Percentiles rank a stretch among this genome's conserved stretches.
Evolutionary conservation across 2,329 filamentous ascomycete genomes (phyloP).

Genomic region (Ceratocystis huliohia): DNA sequence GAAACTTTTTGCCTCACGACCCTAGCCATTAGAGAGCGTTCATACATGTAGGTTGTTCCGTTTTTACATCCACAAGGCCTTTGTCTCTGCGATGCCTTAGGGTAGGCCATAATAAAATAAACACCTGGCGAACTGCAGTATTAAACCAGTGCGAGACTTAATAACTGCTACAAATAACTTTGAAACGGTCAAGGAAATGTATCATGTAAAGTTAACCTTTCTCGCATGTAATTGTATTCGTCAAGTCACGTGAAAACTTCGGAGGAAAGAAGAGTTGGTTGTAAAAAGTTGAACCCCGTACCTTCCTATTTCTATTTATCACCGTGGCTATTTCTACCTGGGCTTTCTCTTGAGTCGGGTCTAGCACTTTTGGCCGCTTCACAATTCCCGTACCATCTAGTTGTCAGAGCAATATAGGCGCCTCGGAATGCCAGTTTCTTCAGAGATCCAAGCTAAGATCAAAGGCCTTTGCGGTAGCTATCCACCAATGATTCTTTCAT

Average conservation of each 20-base stretch:
- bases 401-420: not conserved
- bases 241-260: not conserved
- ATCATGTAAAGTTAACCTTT: not conserved
- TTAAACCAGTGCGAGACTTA: not conserved
- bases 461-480: conserved; percentile 3
- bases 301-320: not conserved
- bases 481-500: not conserved
- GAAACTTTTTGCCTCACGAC: conserved; percentile 88
- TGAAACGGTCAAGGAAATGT: not conserved
- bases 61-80: conserved; percentile 1
- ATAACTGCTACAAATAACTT: not conserved
- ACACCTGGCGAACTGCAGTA: not conserved
- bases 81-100: not conserved
- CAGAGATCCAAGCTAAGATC: conserved; percentile 7
- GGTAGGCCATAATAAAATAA: not conserved
- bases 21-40: conserved; percentile 28
- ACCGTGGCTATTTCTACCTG: not conserved
- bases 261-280: not conserved
- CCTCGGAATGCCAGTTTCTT: not conserved
- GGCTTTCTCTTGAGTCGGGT: not conserved
- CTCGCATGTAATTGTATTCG: not conserved
- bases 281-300: not conserved
- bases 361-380: not conserved
- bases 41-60: not conserved
- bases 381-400: not conserved